phyloP scores from a whole-genome alignment of 2,329 filamentous ascomycete genomes.

The Chrysosporium queenslandicum region DNA sequence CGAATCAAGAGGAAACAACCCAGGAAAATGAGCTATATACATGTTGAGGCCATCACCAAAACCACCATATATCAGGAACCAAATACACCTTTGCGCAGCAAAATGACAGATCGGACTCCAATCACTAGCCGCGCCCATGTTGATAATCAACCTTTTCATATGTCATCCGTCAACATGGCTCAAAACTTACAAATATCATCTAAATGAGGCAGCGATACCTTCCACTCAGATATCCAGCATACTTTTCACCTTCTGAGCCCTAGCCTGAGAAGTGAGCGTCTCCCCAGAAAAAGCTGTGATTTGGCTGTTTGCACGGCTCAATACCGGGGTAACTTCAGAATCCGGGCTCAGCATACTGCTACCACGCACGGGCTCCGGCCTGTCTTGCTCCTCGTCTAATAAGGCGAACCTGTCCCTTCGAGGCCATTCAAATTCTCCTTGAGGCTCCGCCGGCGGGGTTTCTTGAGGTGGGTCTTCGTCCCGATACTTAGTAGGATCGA shows the following conservation, averaged over 20 bases:
- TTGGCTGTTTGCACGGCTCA: slow-evolving; percentile 10
- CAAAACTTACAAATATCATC: too few species aligned
- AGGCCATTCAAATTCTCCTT: slow-evolving; percentile 4
- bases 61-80: too few species aligned
- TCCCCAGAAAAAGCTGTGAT: slow-evolving; percentile 14
- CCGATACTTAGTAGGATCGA: slow-evolving; percentile 19
- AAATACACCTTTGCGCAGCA: too few species aligned
- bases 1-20: too few species aligned
- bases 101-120: too few species aligned
- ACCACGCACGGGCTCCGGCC: not conserved
- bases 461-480: slow-evolving; percentile 8
- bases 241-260: slow-evolving; percentile 14
- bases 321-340: not conserved
- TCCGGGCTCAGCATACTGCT: not conserved
- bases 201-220: not conserved
- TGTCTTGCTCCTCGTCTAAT: not conserved
- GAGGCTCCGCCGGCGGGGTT: not conserved
- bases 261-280: slow-evolving; percentile 13
- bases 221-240: slow-evolving; percentile 13
- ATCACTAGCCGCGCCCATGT: too few species aligned
- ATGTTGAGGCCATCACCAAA: too few species aligned
- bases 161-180: too few species aligned
- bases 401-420: slow-evolving; percentile 3
- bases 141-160: too few species aligned
- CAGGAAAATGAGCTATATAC: too few species aligned